Base-by-base conservation (phyloP, 2,329 filamentous ascomycete species). In the Ascochyta viciae-villosae region DNA sequence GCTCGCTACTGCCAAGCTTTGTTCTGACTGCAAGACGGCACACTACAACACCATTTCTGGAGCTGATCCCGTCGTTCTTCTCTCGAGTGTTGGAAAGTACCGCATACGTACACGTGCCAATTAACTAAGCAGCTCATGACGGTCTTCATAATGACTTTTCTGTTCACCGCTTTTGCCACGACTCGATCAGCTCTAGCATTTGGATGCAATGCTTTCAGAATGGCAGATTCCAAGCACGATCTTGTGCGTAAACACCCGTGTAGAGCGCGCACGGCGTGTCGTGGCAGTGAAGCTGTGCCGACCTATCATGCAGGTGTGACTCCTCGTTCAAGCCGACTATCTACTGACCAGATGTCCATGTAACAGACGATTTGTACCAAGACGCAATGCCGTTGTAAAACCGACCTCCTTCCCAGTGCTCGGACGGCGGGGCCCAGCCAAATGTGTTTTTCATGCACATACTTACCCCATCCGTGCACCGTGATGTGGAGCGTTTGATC, bases 401-500 rank as follows among this genome's bases (percentile, higher is more conserved):
- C 6, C 13, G 12, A 31, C 4, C 3, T 4, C 4, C 12, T 13
- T 31, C 6, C 3, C 29, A 13, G 6, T 15, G 10, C 12, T 31
- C 10, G 29, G 29, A 31, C 12, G 13, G 29, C 29, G 6, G 12
- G 13, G 29, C 12, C 12, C 29, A 31, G 10, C 1, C 6, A 4
- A 13, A 9, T 4, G 34, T 37, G 13, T 23, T 27, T 13, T 22
- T 31, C 24, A 19, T 19, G 19, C 29, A 41, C 37, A 29, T 37
- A 7, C 22, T 16, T 10, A 46, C 42, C 50, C 42, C 50, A 42
- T 46, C 50, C 50, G 50, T 53, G 50, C 50, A 23, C 50, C 49
- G 41, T 33, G 23, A 45, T 33, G 50, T 47, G 50, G 50, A 53
- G 37, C 31, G 43, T 47, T 47, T 53, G 50, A 53, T 53, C 50